phyloP scores from a whole-genome alignment of 176 grass and related monocot genomes.

The Areca catechu region DNA sequence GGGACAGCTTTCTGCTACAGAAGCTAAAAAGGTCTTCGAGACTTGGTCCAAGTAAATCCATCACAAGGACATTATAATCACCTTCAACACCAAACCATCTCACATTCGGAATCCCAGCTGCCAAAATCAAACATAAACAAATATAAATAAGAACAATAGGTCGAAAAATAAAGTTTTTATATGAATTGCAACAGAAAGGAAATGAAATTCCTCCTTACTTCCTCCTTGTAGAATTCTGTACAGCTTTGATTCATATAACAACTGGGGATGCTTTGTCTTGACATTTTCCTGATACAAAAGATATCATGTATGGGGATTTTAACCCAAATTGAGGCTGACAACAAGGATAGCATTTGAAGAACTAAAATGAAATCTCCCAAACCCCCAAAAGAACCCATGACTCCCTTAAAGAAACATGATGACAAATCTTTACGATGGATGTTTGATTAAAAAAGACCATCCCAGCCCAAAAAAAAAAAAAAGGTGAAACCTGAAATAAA shows the following conservation, averaged over 20 bases:
- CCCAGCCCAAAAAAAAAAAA: background rate
- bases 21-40: slow-evolving; percentile 88
- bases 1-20: slow-evolving; percentile 69
- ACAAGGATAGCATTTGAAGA: slow-evolving; percentile 7
- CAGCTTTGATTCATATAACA: slow-evolving; percentile 81
- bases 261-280: slow-evolving; percentile 91
- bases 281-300: slow-evolving; percentile 60
- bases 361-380: background rate
- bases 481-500: background rate
- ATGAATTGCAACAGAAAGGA: slow-evolving; percentile 16
- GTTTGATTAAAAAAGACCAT: background rate
- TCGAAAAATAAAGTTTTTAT: background rate
- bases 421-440: too few species aligned
- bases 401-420: too few species aligned
- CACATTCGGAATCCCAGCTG: slow-evolving; percentile 75
- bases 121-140: slow-evolving; percentile 22
- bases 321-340: slow-evolving; percentile 9
- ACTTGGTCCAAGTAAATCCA: slow-evolving; percentile 74
- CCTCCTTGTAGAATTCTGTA: slow-evolving; percentile 92
- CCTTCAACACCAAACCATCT: slow-evolving; percentile 93
- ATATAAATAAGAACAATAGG: background rate
- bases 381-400: too few species aligned
- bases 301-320: slow-evolving; percentile 6
- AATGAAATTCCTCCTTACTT: slow-evolving; percentile 45
- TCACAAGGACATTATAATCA: slow-evolving; percentile 91